These are phyloP conservation scores for Helianthus annuus DNA, from an alignment of 129 eudicot genomes.

Conservation along the genomic window DNA sequence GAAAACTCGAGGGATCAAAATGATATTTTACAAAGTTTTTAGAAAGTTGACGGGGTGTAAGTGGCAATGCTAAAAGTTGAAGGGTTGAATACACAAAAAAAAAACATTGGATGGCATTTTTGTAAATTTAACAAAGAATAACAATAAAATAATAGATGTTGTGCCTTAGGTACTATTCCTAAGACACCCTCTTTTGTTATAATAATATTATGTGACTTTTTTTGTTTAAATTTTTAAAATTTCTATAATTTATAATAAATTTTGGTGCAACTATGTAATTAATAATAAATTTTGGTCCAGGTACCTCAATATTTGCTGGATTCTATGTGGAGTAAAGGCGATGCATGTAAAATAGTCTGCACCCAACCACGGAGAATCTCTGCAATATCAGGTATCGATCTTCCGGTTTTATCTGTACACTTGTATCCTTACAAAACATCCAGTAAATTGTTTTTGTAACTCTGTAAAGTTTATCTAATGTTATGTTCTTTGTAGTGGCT, in stretches of 20 bases:
- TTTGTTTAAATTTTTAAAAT: neutral
- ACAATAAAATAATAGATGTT: too few relatives aligned
- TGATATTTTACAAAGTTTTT: too few relatives aligned
- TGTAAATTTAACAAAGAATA: too few relatives aligned
- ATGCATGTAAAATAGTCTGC: conserved; percentile 84
- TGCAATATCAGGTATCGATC: conserved; percentile 76
- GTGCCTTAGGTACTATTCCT: too few relatives aligned
- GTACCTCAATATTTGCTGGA: conserved; percentile 93
- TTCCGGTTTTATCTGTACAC: conserved; percentile 1
- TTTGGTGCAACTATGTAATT: too few relatives aligned
- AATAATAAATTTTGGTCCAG: conserved; percentile 28
- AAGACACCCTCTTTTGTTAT: too few relatives aligned
- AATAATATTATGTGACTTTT: neutral
- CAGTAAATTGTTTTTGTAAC: conserved; percentile 2
- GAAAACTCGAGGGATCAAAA: too few relatives aligned
- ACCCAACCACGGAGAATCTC: conserved; percentile 96
- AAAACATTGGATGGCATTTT: too few relatives aligned
- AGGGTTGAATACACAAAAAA: too few relatives aligned
- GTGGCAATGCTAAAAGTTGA: too few relatives aligned
- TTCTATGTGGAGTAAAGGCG: conserved; percentile 79
- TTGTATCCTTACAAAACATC: conserved; percentile 3
- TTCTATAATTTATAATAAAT: neutral
- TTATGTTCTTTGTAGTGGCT: conserved; percentile 58
- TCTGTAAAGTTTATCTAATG: conserved; percentile 15
- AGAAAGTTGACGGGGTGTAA: too few relatives aligned